Conservation (phyloP, 1,284 basidiomycete genomes). For the Gymnopus androsaceus region DNA sequence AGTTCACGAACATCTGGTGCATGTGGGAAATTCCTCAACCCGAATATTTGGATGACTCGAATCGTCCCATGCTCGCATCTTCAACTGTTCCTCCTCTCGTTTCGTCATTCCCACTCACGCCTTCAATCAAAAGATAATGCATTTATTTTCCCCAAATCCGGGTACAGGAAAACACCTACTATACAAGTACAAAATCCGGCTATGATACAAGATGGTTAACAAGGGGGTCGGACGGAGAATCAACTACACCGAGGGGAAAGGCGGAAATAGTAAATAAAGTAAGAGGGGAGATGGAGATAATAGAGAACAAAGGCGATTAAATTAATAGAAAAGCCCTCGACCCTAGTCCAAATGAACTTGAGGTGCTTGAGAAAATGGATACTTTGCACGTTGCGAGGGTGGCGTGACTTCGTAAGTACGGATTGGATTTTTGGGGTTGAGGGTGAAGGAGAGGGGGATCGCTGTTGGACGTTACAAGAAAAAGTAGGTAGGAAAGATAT, state of each 20-base stretch:
- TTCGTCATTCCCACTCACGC: not conserved
- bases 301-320: too few relatives aligned
- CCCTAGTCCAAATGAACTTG: not conserved
- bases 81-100: not conserved
- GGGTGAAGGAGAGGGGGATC: not conserved
- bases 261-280: constrained; percentile 3
- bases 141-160: not conserved
- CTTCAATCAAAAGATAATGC: too few relatives aligned
- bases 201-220: not conserved
- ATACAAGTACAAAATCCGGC: constrained; percentile 5
- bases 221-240: not conserved
- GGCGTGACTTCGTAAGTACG: not conserved
- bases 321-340: too few relatives aligned
- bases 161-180: not conserved
- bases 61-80: not conserved
- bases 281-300: not conserved
- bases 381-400: not conserved
- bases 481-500: not conserved
- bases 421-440: not conserved
- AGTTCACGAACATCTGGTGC: constrained; percentile 5
- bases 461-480: not conserved
- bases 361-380: not conserved
- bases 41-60: constrained; percentile 9
- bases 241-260: not conserved
- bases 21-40: not conserved